Percentiles rank a stretch among this genome's conserved stretches.
Conservation (phyloP, 2,329 filamentous ascomycete species). For the Colletotrichum musae region DNA sequence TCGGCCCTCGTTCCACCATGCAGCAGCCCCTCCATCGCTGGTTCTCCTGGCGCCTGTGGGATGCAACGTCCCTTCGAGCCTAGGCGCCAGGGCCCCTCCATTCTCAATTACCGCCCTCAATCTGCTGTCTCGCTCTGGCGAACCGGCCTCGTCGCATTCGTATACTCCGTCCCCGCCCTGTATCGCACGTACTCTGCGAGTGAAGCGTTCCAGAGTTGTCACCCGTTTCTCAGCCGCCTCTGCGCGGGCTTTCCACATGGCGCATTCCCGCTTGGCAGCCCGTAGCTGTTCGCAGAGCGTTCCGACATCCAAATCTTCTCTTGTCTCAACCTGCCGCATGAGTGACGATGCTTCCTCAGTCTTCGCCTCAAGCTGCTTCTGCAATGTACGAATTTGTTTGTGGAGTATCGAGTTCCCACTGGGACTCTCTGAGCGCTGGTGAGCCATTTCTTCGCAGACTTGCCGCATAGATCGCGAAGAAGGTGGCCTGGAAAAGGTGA, state of each 20-base stretch:
- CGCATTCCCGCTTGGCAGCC: constrained; percentile 56
- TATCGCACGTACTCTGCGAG: constrained; percentile 51
- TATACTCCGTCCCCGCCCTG: constrained; percentile 40
- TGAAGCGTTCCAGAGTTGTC: constrained; percentile 62
- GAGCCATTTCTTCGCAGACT: neutral
- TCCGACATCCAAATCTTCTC: constrained; percentile 59
- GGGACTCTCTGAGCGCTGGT: constrained; percentile 40
- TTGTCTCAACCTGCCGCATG: constrained; percentile 61
- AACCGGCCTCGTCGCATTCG: neutral
- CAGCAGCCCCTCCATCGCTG: constrained; percentile 35
- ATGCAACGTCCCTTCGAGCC: constrained; percentile 26
- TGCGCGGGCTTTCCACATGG: constrained; percentile 69
- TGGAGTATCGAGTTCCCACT: constrained; percentile 57
- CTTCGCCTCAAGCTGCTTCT: constrained; percentile 61
- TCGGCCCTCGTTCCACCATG: constrained; percentile 37
- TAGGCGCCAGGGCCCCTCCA: constrained; percentile 11
- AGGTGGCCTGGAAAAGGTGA: constrained; percentile 52
- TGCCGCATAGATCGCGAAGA: constrained; percentile 47
- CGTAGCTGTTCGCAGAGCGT: constrained; percentile 65
- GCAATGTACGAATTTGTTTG: constrained; percentile 64
- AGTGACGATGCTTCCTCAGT: constrained; percentile 63
- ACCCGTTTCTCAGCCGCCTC: constrained; percentile 69
- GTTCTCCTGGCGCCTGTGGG: constrained; percentile 22
- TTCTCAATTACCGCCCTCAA: constrained; percentile 24
- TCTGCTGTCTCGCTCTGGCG: constrained; percentile 3